Evolutionary conservation across 805 yeast genomes (phyloP).

Genomic region (Yarrowia alimentaria): DNA sequence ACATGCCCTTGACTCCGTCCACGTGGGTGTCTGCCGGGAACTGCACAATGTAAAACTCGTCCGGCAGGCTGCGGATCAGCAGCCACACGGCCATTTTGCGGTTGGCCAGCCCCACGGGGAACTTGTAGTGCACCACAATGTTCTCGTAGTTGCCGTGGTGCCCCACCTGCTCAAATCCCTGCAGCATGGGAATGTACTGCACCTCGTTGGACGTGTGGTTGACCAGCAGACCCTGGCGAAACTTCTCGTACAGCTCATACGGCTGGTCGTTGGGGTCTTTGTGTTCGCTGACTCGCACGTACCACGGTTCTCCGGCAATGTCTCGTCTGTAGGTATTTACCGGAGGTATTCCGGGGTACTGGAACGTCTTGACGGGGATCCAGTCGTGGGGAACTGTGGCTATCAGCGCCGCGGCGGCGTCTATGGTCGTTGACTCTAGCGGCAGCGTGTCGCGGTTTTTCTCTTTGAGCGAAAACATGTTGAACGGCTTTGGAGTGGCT

Average conservation of each 20-base stretch:
- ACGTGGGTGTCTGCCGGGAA: slow-evolving; percentile 39
- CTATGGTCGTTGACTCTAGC: slow-evolving; percentile 6
- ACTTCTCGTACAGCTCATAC: slow-evolving; percentile 34
- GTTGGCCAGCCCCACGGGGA: slow-evolving; percentile 40
- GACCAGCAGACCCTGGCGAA: slow-evolving; percentile 37
- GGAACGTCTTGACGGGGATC: slow-evolving; percentile 9
- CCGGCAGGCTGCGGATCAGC: slow-evolving; percentile 27
- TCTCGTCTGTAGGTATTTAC: slow-evolving; percentile 35
- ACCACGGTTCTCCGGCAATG: slow-evolving; percentile 40
- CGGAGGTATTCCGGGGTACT: slow-evolving; percentile 5
- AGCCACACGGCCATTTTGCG: slow-evolving; percentile 43
- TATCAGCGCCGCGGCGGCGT: slow-evolving; percentile 4
- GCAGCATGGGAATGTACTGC: slow-evolving; percentile 41
- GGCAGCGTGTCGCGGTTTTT: slow-evolving; percentile 18
- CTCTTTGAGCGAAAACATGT: slow-evolving; percentile 16
- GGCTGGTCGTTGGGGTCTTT: slow-evolving; percentile 31
- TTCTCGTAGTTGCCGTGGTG: slow-evolving; percentile 33
- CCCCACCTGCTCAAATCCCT: slow-evolving; percentile 32
- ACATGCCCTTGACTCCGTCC: slow-evolving; percentile 35
- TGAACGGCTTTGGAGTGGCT: neutral
- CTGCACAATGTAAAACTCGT: slow-evolving; percentile 36
- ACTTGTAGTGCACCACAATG: slow-evolving; percentile 37
- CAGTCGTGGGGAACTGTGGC: slow-evolving; percentile 3
- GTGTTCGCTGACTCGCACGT: slow-evolving; percentile 41
- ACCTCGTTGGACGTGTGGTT: slow-evolving; percentile 44